Conservation (phyloP, 768 basidiomycete genomes). For the Solioccasus polychromus region DNA sequence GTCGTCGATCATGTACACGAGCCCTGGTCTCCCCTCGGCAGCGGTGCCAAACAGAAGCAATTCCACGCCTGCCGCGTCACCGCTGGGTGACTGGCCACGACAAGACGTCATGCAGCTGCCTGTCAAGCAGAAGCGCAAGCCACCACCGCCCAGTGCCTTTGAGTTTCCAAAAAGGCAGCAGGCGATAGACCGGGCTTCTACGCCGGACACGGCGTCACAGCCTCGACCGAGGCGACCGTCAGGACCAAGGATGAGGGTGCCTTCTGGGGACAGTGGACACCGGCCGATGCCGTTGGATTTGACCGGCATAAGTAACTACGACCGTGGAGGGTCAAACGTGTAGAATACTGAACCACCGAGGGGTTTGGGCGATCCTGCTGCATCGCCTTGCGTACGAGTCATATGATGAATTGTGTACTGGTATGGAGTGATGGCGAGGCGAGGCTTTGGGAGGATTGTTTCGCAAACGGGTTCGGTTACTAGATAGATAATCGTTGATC, state of each 20-base stretch:
- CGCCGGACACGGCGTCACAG: slow-evolving; percentile 5
- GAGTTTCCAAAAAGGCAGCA: slow-evolving; percentile 21
- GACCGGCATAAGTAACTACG: slow-evolving; percentile 12
- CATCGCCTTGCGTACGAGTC: slow-evolving; percentile 10
- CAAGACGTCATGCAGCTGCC: slow-evolving; percentile 34
- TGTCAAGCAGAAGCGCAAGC: slow-evolving; percentile 11
- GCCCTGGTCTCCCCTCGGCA: slow-evolving; percentile 24
- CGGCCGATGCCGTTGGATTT: slow-evolving; percentile 20
- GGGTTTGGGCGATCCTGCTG: slow-evolving; percentile 13
- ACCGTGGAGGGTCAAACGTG: not conserved
- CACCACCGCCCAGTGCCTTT: slow-evolving; percentile 17
- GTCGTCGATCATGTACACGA: slow-evolving; percentile 34
- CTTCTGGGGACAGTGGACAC: slow-evolving; percentile 20
- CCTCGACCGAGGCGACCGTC: slow-evolving; percentile 32
- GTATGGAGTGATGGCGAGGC: not conserved
- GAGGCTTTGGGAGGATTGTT: slow-evolving; percentile 20
- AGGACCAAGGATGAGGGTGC: slow-evolving; percentile 25
- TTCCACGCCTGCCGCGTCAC: slow-evolving; percentile 37
- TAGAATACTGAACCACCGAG: not conserved
- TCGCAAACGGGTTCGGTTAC: not conserved
- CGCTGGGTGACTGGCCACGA: slow-evolving; percentile 56
- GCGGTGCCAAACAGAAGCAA: slow-evolving; percentile 6
- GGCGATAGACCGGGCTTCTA: slow-evolving; percentile 1
- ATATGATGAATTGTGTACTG: not conserved
- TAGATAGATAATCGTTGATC: not conserved